A percentile compares a stretch with the other conserved stretches of the same genome.
Conservation (phyloP, 257 asterid genomes). For the Paulownia fortunei region DNA sequence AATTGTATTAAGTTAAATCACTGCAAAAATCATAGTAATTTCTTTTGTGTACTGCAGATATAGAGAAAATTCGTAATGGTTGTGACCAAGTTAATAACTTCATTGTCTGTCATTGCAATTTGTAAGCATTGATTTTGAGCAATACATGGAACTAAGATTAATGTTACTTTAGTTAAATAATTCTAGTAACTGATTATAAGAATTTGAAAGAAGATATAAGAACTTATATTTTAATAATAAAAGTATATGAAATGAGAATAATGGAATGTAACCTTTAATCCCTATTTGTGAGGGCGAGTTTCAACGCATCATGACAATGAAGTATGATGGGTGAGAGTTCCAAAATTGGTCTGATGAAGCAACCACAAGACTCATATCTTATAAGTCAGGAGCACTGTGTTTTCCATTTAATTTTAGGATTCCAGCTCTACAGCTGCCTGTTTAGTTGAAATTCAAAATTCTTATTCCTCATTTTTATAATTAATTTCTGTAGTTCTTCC, state of each 20-base stretch:
- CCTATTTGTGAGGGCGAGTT: not conserved
- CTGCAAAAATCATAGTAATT: no score
- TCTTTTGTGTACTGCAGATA: no score
- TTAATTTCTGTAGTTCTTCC: not conserved
- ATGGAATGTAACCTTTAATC: not conserved
- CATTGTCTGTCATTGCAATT: not conserved
- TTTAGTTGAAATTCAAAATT: not conserved
- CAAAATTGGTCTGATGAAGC: not conserved
- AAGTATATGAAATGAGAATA: not conserved
- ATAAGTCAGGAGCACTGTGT: not conserved
- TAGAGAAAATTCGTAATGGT: not conserved
- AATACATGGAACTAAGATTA: not conserved
- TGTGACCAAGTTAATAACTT: not conserved
- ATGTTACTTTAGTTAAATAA: not conserved
- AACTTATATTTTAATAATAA: not conserved
- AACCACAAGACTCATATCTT: not conserved
- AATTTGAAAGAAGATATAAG: constrained; percentile 1
- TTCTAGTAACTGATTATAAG: not conserved
- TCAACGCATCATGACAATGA: not conserved
- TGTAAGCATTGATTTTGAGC: not conserved
- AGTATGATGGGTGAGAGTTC: not conserved
- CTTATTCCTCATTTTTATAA: not conserved
- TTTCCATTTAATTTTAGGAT: not conserved
- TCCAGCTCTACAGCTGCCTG: not conserved
- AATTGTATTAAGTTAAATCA: not conserved